Conservation (phyloP, 805 yeast genomes). For the Candida boidinii region DNA sequence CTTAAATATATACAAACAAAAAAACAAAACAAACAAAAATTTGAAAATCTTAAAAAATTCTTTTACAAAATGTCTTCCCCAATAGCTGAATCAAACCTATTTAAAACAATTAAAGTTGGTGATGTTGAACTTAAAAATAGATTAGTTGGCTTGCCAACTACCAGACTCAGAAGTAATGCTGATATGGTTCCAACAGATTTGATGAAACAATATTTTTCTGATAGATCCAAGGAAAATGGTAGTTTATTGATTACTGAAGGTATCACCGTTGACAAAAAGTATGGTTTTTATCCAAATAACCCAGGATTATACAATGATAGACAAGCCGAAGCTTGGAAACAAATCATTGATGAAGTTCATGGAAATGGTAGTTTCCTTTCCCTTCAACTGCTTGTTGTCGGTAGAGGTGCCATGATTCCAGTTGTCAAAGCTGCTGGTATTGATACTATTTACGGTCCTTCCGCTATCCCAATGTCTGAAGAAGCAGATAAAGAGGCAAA, state of each 20-base stretch:
- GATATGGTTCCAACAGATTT: slow-evolving; percentile 33
- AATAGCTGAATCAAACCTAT: slow-evolving; percentile 18
- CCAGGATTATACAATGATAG: slow-evolving; percentile 41
- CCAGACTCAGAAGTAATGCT: slow-evolving; percentile 30
- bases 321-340: slow-evolving; percentile 39
- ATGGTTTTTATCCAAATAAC: slow-evolving; percentile 30
- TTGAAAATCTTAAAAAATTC: too few species aligned
- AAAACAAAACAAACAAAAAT: too few species aligned
- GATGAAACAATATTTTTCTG: slow-evolving; percentile 39
- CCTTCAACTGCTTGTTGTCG: slow-evolving; percentile 43
- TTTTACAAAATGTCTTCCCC: too few species aligned
- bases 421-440: too few species aligned
- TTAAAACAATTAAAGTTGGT: slow-evolving; percentile 34
- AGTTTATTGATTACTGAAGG: slow-evolving; percentile 54
- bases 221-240: slow-evolving; percentile 44
- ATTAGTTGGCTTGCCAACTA: slow-evolving; percentile 39
- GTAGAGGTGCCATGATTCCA: slow-evolving; percentile 30
- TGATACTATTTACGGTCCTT: slow-evolving; percentile 31
- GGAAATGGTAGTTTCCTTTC: slow-evolving; percentile 34
- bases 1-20: too few species aligned
- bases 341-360: slow-evolving; percentile 39
- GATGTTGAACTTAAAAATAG: slow-evolving; percentile 26
- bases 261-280: slow-evolving; percentile 32
- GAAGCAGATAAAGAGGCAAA: slow-evolving; percentile 26
- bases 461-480: slow-evolving; percentile 30